Evolutionary conservation across 306 rosid genomes (phyloP).

Genomic region (Prunus mume): DNA sequence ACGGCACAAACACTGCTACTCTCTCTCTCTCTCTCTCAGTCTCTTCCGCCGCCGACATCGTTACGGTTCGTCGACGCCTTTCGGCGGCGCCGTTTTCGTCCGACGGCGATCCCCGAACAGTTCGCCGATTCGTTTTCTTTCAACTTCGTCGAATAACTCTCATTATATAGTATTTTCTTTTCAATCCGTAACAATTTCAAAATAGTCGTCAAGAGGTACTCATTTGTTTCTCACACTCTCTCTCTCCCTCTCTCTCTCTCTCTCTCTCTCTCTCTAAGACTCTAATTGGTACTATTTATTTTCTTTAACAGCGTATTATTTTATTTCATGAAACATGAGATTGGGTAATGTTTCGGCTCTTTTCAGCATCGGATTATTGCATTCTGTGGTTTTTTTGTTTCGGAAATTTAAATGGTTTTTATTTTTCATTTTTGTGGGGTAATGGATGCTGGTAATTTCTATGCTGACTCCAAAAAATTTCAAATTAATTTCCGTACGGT

Average conservation of each 20-base stretch:
- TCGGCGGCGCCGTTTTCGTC: constrained; percentile 29
- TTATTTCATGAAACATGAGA: neutral
- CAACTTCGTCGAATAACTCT: constrained; percentile 1
- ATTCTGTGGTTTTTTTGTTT: neutral
- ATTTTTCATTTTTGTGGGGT: neutral
- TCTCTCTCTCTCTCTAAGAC: neutral
- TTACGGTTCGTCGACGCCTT: constrained; percentile 44
- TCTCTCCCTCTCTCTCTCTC: neutral
- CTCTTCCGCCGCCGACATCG: constrained; percentile 45
- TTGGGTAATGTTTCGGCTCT: neutral
- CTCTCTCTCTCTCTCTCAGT: constrained; percentile 8
- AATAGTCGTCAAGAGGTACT: constrained; percentile 22
- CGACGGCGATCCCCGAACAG: constrained; percentile 33
- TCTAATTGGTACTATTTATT: neutral
- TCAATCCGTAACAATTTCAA: neutral
- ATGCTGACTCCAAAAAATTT: neutral
- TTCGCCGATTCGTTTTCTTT: constrained; percentile 13
- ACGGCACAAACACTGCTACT: constrained; percentile 36
- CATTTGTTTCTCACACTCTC: neutral
- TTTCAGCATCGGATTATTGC: neutral
- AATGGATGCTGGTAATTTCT: neutral
- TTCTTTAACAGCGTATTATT: neutral
- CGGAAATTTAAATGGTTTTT: neutral
- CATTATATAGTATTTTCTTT: constrained; percentile 24
- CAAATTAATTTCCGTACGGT: neutral